Evolutionary conservation across 2,329 filamentous ascomycete species (phyloP), one percentile per base, ranked within the genome.

Genomic region (Alternaria metachromatica): DNA sequence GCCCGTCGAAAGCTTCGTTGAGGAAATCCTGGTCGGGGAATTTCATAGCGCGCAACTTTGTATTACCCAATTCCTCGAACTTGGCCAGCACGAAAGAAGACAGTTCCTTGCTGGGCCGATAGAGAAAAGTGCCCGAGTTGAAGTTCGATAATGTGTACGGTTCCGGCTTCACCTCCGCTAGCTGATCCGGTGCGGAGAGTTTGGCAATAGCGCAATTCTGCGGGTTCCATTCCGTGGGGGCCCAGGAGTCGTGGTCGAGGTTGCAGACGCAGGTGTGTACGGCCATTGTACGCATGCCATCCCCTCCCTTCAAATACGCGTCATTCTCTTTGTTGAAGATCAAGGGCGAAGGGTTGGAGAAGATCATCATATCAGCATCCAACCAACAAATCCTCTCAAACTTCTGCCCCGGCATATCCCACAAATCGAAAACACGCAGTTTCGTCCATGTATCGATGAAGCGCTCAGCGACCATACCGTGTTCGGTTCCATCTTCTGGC

Each of bases 371-470:
- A 65, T 87, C 85, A 9, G 84, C 84, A 65, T 87, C 85, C 5
- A 87, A 78, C 65, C 85, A 86, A 68, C 84, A 85, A 15, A 85
- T 68, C 7, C 76, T 77, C 44, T 83, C 78, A 46, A 71, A 71
- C 4, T 43, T 33, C 23, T 41, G 50, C 9, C 53, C 72, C 0
- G 51, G 33, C 15, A 62, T 69, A 37, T 58, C 72, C 74, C 66
- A 74, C 64, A 84, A 63, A 59, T 85, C 81, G 68, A 87, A 87
- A 21, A 86, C 84, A n/a, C 84, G 82, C 4, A 87, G 78, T 68
- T 87, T 87, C 3, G 85, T 87, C 82, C 84, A 87, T 4, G 85
- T 87, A 66, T 87, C 85, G 60, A 79, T 80, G 73, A 87, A 87
- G 21, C 85, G 81, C 61, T 85, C 81, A 1, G 85, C 84, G 30